Conservation (phyloP, 768 basidiomycete species). For the Boletus subcaerulescens region DNA sequence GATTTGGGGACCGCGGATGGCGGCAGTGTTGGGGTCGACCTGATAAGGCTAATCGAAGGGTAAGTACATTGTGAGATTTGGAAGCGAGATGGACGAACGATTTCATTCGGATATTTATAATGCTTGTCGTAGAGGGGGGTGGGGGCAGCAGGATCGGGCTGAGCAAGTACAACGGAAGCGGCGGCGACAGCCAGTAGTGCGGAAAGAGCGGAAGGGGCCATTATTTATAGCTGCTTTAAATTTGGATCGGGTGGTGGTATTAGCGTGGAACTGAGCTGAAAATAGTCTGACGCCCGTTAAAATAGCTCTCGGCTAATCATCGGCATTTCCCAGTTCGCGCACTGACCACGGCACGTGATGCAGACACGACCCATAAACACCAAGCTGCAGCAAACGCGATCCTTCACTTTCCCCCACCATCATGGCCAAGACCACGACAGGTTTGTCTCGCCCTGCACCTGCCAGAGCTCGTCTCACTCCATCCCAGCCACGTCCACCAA, state of each 20-base stretch:
- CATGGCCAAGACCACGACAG: conserved; percentile 54
- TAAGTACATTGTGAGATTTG: background rate
- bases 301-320: conserved; percentile 20
- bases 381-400: background rate
- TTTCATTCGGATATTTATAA: conserved; percentile 41
- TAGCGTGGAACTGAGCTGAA: background rate
- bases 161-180: conserved; percentile 31
- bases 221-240: conserved; percentile 1
- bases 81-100: conserved; percentile 33
- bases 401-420: conserved; percentile 36
- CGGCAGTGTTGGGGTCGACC: conserved; percentile 39
- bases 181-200: conserved; percentile 33
- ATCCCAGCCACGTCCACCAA: conserved; percentile 52
- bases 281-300: conserved; percentile 1
- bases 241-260: background rate
- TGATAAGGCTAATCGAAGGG: conserved; percentile 43
- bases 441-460: conserved; percentile 25
- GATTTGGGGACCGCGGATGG: conserved; percentile 51
- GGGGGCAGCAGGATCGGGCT: conserved; percentile 39
- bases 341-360: conserved; percentile 30
- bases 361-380: conserved; percentile 27
- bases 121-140: conserved; percentile 46
- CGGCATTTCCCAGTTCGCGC: conserved; percentile 14
- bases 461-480: conserved; percentile 1
- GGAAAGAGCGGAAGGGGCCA: conserved; percentile 44